Evolutionary conservation across 768 basidiomycete genomes (phyloP).

Genomic region (Nevesoporus exiguus): DNA sequence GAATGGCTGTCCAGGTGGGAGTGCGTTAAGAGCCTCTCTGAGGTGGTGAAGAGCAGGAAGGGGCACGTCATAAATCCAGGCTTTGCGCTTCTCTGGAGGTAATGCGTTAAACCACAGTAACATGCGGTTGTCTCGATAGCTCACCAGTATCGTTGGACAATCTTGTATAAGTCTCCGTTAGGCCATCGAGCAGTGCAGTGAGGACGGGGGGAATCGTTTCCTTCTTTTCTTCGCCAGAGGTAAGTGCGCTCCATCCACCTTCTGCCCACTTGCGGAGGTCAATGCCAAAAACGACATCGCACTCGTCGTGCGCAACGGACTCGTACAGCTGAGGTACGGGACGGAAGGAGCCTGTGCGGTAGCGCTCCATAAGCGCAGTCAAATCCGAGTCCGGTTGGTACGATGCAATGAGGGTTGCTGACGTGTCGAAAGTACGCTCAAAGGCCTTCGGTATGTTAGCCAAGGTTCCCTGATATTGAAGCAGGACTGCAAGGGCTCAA

Average conservation of each 20-base stretch:
- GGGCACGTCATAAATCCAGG: slow-evolving; percentile 95
- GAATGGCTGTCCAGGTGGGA: slow-evolving; percentile 49
- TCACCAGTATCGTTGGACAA: slow-evolving; percentile 62
- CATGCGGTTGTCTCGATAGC: slow-evolving; percentile 17
- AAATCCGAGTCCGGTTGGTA: slow-evolving; percentile 89
- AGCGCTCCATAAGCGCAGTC: slow-evolving; percentile 84
- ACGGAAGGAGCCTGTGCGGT: slow-evolving; percentile 90
- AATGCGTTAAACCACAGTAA: background rate
- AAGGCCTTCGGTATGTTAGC: slow-evolving; percentile 67
- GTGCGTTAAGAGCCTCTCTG: slow-evolving; percentile 75
- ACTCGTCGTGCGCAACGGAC: slow-evolving; percentile 75
- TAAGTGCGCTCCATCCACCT: slow-evolving; percentile 63
- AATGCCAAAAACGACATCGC: slow-evolving; percentile 87
- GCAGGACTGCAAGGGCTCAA: slow-evolving; percentile 49
- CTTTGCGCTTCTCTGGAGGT: slow-evolving; percentile 70
- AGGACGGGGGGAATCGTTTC: slow-evolving; percentile 73
- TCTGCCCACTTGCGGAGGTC: slow-evolving; percentile 92
- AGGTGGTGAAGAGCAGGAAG: slow-evolving; percentile 80
- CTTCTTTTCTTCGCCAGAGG: slow-evolving; percentile 55
- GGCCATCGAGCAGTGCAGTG: slow-evolving; percentile 56
- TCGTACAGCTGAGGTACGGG: slow-evolving; percentile 86
- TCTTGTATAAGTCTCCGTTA: slow-evolving; percentile 60
- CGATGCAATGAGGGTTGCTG: slow-evolving; percentile 71
- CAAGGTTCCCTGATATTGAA: slow-evolving; percentile 84
- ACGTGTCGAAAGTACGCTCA: slow-evolving; percentile 62